A percentile compares a stretch with the other conserved stretches of the same genome.
Evolutionary conservation across 805 yeast genomes (phyloP).

Genomic region (Nakazawaea holstii): DNA sequence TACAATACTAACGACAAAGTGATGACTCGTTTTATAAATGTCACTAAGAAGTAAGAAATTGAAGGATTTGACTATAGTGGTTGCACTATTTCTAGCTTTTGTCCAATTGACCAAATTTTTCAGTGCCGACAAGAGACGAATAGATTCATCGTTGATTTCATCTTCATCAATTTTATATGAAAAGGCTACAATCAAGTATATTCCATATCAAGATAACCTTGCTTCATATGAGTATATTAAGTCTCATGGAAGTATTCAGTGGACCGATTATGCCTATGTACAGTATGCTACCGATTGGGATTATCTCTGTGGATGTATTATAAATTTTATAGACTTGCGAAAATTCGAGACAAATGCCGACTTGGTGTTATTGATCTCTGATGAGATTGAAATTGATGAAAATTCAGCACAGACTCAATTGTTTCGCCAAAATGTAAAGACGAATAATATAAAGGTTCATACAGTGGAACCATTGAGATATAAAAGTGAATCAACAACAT

Average conservation of each 20-base stretch:
- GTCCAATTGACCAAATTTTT: background rate
- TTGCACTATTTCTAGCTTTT: background rate
- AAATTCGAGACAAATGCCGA: conserved; percentile 35
- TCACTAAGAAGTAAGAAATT: conserved; percentile 1
- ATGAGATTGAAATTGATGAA: conserved; percentile 14
- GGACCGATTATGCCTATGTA: conserved; percentile 49
- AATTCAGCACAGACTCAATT: conserved; percentile 7
- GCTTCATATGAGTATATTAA: background rate
- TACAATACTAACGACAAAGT: background rate
- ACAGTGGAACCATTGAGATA: conserved; percentile 19
- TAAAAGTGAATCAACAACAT: conserved; percentile 24
- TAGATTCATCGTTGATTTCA: background rate
- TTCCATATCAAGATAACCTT: conserved; percentile 5
- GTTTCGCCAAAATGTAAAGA: conserved; percentile 8
- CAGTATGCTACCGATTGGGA: conserved; percentile 52
- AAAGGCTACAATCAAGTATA: conserved; percentile 2
- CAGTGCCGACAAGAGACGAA: background rate
- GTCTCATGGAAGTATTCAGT: conserved; percentile 21
- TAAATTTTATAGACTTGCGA: conserved; percentile 37
- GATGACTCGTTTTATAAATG: background rate
- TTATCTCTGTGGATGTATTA: conserved; percentile 47
- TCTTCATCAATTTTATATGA: conserved; percentile 2
- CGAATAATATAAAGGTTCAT: conserved; percentile 22
- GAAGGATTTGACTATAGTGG: conserved; percentile 1
- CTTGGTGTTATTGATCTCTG: conserved; percentile 38